phyloP scores from a whole-genome alignment of 768 basidiomycete species.

The Floccularia luteovirens region DNA sequence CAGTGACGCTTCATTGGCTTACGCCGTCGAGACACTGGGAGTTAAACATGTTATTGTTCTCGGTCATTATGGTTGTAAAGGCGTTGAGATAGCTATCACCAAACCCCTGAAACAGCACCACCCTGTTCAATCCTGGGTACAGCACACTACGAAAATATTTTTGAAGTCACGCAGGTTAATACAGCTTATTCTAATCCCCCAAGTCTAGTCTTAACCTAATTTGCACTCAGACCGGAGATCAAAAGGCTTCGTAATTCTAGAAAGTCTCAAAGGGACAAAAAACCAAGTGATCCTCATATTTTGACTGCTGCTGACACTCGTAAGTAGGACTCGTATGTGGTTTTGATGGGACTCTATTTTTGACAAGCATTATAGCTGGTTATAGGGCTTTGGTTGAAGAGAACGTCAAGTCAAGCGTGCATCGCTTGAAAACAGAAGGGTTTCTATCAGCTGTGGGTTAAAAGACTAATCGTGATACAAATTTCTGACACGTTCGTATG shows the following conservation, averaged over 20 bases:
- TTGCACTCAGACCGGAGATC: slow-evolving; percentile 20
- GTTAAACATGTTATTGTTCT: slow-evolving; percentile 29
- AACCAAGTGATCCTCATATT: slow-evolving; percentile 12
- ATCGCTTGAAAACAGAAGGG: slow-evolving; percentile 28
- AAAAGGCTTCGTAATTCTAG: slow-evolving; percentile 23
- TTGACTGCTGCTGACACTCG: slow-evolving; percentile 16
- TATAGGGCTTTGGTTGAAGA: slow-evolving; percentile 37
- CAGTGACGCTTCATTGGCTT: slow-evolving; percentile 26
- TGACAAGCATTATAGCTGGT: slow-evolving; percentile 17
- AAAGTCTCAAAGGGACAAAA: slow-evolving; percentile 18
- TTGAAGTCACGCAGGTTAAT: slow-evolving; percentile 20
- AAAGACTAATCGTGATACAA: not conserved
- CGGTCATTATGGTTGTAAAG: slow-evolving; percentile 31
- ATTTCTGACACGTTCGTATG: slow-evolving; percentile 4
- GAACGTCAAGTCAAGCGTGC: slow-evolving; percentile 38
- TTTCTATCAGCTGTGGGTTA: slow-evolving; percentile 21
- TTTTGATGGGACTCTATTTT: not conserved
- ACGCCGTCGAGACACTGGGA: slow-evolving; percentile 23
- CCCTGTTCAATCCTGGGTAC: slow-evolving; percentile 21
- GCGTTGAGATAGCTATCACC: slow-evolving; percentile 23
- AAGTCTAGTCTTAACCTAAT: not conserved
- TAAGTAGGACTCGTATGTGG: slow-evolving; percentile 5
- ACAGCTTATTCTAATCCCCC: not conserved
- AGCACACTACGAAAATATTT: slow-evolving; percentile 23
- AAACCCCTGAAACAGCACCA: slow-evolving; percentile 12